Evolutionary conservation across 768 basidiomycete species (phyloP), one percentile per base, ranked within the genome.

Genomic region (Cystobasidium onofrii): DNA sequence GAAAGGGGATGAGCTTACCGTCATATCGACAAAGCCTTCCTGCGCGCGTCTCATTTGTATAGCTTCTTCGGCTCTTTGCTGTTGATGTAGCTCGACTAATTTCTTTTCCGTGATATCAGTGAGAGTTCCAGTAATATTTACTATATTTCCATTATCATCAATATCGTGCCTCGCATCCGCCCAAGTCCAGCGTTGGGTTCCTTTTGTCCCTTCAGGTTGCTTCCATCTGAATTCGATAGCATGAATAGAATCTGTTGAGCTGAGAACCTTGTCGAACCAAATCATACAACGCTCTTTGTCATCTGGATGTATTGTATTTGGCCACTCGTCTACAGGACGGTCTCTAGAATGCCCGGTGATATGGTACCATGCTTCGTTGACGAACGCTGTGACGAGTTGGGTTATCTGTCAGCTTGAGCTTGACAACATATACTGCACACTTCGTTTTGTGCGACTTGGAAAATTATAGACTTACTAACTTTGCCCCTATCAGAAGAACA

Each of bases 21-120:
- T 71, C 69, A 71, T 71, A 60, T 71, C 69, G 25, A 71, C 39
- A 34, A 71, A 71, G 29, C 69, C 23, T 52, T 71, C 69, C 41
- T 71, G 69, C 6, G 69, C 52, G n/a, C n/a, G 25, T 29, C 69
- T 52, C 50, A 60, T 36, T 27, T 71, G 46, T 29, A 71, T 71
- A 34, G 69, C 69, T 34, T 71, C 69, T 34, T 71, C 69, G 23
- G 44, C 44, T 13, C 69, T 6, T 33, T 61, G 50, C 33, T 57
- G 25, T 27, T 71, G 69, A 36, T 41, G 55, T 12, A 46, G 18
- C 29, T 71, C 69, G 7, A 57, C 25, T 20, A 55, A 20, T 55
- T 71, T 71, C 54, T 61, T 55, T 31, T 34, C 33, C 15, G 69
- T 71, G 13, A 71, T 71, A 44, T 71, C 69, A 25, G 69, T 71